Conservation (phyloP, 352 stramenopile species). For the Pilasporangium apinafurcum region DNA sequence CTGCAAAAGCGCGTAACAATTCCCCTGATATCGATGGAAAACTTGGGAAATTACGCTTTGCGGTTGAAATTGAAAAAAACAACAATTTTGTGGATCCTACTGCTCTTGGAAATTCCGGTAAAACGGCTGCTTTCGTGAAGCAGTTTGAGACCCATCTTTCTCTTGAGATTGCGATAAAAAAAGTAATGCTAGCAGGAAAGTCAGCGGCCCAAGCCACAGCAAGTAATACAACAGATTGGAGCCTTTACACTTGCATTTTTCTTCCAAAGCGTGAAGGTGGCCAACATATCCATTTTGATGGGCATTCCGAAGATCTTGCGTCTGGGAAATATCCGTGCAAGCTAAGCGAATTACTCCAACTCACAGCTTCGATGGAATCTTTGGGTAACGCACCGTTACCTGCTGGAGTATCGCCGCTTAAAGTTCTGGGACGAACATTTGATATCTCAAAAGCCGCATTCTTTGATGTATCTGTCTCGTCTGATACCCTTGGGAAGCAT, state of each 20-base stretch:
- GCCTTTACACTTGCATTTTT: slow-evolving; percentile 35
- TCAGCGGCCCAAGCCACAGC: background rate
- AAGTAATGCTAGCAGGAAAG: slow-evolving; percentile 3
- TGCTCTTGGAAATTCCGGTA: slow-evolving; percentile 5
- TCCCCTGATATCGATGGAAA: slow-evolving; percentile 31
- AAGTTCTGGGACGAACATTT: slow-evolving; percentile 48
- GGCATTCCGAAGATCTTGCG: slow-evolving; percentile 36
- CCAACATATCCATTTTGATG: slow-evolving; percentile 35
- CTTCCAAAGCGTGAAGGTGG: slow-evolving; percentile 38
- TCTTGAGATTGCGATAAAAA: slow-evolving; percentile 34
- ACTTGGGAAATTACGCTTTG: slow-evolving; percentile 47
- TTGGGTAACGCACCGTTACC: too few relatives aligned
- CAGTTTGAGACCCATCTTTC: slow-evolving; percentile 38
- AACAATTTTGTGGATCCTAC: slow-evolving; percentile 44
- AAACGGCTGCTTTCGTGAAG: slow-evolving; percentile 10
- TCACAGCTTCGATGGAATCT: background rate
- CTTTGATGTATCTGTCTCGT: slow-evolving; percentile 44
- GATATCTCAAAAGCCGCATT: slow-evolving; percentile 45
- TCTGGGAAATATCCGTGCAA: slow-evolving; percentile 18
- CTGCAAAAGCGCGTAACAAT: slow-evolving; percentile 22
- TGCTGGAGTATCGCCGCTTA: too few relatives aligned
- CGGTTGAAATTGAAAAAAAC: slow-evolving; percentile 46
- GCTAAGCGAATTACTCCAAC: slow-evolving; percentile 28
- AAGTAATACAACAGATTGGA: slow-evolving; percentile 16
- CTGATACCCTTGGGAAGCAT: slow-evolving; percentile 16